Evolutionary conservation across 805 yeast species (phyloP), one percentile per base, ranked within the genome.

Genomic region (Teunomyces panamensis): DNA sequence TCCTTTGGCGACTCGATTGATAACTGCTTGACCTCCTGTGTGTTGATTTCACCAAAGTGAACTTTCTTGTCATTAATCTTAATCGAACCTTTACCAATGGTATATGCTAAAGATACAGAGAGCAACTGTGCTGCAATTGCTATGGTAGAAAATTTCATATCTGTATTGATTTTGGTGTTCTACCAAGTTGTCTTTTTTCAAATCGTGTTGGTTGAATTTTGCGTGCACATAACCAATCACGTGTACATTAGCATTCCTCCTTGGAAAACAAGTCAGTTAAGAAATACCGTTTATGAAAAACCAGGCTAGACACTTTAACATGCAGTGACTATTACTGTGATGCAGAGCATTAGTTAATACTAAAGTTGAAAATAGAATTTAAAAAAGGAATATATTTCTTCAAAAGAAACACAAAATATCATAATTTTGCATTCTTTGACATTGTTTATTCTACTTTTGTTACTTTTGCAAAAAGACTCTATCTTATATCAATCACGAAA

Each of bases 1-100:
- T 70, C 75, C 48, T 62, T 65, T 26, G 66, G 59, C 4, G 63
- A 49, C n/a, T 63, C 67, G 43, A 72, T 45, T 3, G 57, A 37
- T 30, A 70, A 55, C 46, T 56, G 63, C 44, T 64, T 64, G 34
- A 67, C 52, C 52, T 63, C 69, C 37, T 55, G 60, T 24, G 71
- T 61, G 42, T 59, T 59, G 35, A 65, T 39, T 44, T 66, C 70
- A 4, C 73, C 74, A 39, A 63, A 56, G 27, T 57, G 50, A 39
- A 65, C 55, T 16, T 51, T 45, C 13, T 59, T 48, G 17, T 55
- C 57, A 30, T 60, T 63, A 37, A 69, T 57, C 14, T 56, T 54
- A 14, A 71, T 60, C 9, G 61, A 44, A 1, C 73, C 75, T 37
- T 60, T 57, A 2, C 56, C 48, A 35, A 68, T 56, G n/a, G 65